Base-by-base conservation (phyloP, 495 filamentous ascomycete genomes). In the Penicillium steckii region DNA sequence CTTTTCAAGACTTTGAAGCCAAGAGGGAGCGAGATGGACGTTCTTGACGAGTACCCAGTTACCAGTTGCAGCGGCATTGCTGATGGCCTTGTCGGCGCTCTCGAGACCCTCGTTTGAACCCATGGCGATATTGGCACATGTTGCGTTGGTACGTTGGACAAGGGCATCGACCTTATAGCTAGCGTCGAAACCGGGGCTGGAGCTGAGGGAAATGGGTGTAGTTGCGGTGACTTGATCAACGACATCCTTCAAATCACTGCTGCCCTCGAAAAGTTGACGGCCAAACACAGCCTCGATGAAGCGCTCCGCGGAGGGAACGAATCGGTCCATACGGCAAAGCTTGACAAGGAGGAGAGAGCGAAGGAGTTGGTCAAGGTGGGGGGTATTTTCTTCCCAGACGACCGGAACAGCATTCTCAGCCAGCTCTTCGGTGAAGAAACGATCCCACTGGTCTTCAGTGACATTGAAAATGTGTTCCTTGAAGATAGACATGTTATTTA, bases 1-100 rank as follows among this genome's bases (percentile, higher is more conserved):
- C 78, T 99, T 99, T 75, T 97, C 94, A 8, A 99, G 80, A 57
- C 90, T 94, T 66, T 97, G 94, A 18, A 99, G 77, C 95, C 95
- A 99, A 25, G 86, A 86, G 2, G 92, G 91, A 24, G 93, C 91
- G 50, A 99, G 81, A 69, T 99, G 94, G 26, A 99, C 94, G 77
- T 99, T 99, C 83, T 99, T 99, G 77, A 99, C 83, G 4, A 97
- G 79, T 17, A 99, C 95, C 94, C 94, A 99, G 26, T 85, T 91
- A 51, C 94, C 94, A 3, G 87, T 87, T 45, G 92, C 88, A 6
- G 95, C 93, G 13, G 94, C 94, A 65, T 90, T 92, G 77, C 81
- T 87, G 64, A 99, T 90, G 19, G 94, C 94, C 69, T 96, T 95
- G 74, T 97, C 95, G 25, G 94, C 94, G 48, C 84, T 93, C 53